Percentiles rank a stretch among this genome's conserved stretches.
Evolutionary conservation across 2,329 filamentous ascomycete genomes (phyloP).

Genomic region (Colletotrichum destructivum): DNA sequence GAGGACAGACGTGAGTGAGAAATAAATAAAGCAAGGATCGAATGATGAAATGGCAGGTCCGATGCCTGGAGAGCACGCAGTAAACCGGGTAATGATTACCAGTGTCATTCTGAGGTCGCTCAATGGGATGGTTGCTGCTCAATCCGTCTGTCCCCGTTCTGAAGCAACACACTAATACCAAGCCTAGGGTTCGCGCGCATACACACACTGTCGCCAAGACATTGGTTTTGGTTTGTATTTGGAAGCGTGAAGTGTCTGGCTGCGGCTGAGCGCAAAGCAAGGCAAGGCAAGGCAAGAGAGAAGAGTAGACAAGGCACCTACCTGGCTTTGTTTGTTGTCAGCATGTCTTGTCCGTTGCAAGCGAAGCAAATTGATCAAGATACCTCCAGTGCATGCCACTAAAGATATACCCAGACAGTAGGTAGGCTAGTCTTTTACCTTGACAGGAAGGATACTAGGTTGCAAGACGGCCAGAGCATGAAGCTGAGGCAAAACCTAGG

Average conservation of each 20-base stretch:
- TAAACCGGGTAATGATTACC: not conserved
- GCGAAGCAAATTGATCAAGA: not conserved
- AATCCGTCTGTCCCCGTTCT: not conserved
- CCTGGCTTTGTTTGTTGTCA: not conserved
- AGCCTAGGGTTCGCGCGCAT: not conserved
- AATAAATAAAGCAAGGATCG: not conserved
- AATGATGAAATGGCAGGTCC: not conserved
- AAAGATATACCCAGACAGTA: not conserved
- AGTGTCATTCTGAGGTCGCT: not conserved
- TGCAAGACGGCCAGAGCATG: not conserved
- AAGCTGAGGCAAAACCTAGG: constrained; percentile 1
- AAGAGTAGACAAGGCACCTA: no score
- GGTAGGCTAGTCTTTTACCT: not conserved
- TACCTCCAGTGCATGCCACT: not conserved
- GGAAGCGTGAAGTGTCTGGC: not conserved
- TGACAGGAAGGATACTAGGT: no score
- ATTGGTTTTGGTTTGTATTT: not conserved
- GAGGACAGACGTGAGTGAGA: not conserved
- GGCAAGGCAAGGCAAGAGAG: not conserved
- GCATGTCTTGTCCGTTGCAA: not conserved
- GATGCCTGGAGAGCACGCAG: not conserved
- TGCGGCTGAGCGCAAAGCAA: not conserved
- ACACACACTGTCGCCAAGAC: not conserved
- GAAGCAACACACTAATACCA: not conserved
- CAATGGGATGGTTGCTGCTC: not conserved